phyloP scores from a whole-genome alignment of 805 yeast genomes.

The Spathaspora gorwiae region DNA sequence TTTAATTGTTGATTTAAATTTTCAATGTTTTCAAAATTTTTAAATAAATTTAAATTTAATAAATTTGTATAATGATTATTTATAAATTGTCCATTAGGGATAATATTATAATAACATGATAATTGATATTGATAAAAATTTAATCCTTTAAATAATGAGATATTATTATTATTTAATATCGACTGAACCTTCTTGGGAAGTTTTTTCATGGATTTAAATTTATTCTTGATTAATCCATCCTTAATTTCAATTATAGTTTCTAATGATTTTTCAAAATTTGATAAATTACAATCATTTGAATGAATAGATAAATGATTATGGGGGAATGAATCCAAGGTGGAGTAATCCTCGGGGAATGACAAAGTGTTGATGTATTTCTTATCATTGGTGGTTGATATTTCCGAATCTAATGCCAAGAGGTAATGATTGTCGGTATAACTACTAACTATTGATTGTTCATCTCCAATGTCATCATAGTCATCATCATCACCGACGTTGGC shows the following conservation, averaged over 20 bases:
- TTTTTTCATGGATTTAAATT: slow-evolving; percentile 20
- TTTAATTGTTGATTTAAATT: slow-evolving; percentile 22
- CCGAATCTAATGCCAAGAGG: slow-evolving; percentile 27
- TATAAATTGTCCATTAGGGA: slow-evolving; percentile 21
- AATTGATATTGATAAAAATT: slow-evolving; percentile 34
- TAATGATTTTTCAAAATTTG: slow-evolving; percentile 27
- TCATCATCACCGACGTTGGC: neutral
- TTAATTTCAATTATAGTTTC: slow-evolving; percentile 24
- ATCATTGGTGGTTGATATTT: slow-evolving; percentile 28
- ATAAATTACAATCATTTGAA: slow-evolving; percentile 38
- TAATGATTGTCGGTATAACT: slow-evolving; percentile 25
- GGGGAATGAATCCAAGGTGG: slow-evolving; percentile 24
- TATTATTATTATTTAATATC: slow-evolving; percentile 24
- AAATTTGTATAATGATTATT: slow-evolving; percentile 36
- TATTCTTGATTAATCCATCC: slow-evolving; percentile 16
- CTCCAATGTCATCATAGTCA: slow-evolving; percentile 4
- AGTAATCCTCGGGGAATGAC: slow-evolving; percentile 7
- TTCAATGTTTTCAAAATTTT: slow-evolving; percentile 32
- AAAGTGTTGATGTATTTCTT: slow-evolving; percentile 6
- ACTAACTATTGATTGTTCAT: slow-evolving; percentile 4
- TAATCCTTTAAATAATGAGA: slow-evolving; percentile 31
- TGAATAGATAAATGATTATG: slow-evolving; percentile 26
- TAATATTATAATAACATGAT: slow-evolving; percentile 34
- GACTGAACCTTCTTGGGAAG: slow-evolving; percentile 34
- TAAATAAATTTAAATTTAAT: slow-evolving; percentile 33